Conservation (phyloP, 1,284 basidiomycete genomes). For the Apiotrichum sp. region DNA sequence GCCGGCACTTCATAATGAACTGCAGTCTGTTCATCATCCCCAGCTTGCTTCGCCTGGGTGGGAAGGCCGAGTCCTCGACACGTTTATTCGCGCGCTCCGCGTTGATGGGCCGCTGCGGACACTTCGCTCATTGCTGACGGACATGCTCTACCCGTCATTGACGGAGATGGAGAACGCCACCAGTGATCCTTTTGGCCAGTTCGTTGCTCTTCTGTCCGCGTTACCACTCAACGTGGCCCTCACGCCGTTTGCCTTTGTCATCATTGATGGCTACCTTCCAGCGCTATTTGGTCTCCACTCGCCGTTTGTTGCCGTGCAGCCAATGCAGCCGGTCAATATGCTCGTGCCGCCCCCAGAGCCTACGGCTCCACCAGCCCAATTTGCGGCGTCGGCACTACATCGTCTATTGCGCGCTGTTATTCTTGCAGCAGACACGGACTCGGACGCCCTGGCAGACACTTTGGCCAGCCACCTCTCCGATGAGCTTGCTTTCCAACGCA, state of each 20-base stretch:
- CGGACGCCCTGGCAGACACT: constrained; percentile 5
- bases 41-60: constrained; percentile 18
- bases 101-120: constrained; percentile 10
- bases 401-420: constrained; percentile 9
- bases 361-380: constrained; percentile 9
- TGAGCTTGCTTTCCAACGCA: constrained; percentile 23
- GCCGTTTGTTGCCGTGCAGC: constrained; percentile 2
- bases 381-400: constrained; percentile 9
- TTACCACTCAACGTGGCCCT: constrained; percentile 5
- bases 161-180: not conserved
- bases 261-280: constrained; percentile 13
- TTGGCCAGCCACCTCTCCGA: constrained; percentile 19
- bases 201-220: constrained; percentile 8
- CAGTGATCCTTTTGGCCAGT: constrained; percentile 7
- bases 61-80: constrained; percentile 14
- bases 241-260: constrained; percentile 5
- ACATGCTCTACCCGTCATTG: constrained; percentile 15
- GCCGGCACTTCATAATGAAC: constrained; percentile 13
- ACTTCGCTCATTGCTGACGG: constrained; percentile 10
- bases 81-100: constrained; percentile 7
- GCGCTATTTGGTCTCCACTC: constrained; percentile 11
- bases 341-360: not conserved
- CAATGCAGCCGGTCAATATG: not conserved
- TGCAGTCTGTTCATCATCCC: constrained; percentile 19
- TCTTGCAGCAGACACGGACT: constrained; percentile 1